These are phyloP conservation scores for Globisporangium nunn DNA, from an alignment of 352 stramenopile species.

Conservation along the genomic window DNA sequence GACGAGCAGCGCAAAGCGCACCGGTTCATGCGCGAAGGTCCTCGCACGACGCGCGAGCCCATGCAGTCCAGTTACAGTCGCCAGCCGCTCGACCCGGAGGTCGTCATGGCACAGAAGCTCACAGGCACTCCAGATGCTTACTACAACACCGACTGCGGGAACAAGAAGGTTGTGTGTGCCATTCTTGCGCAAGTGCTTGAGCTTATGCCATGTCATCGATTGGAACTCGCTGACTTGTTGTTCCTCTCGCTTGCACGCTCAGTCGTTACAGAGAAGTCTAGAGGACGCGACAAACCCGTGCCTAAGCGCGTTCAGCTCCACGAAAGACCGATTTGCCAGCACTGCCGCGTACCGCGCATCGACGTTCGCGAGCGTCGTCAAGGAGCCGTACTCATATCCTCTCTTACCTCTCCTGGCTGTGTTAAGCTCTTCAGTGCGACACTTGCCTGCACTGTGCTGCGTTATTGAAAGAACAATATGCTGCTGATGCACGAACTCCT, in stretches of 20 bases:
- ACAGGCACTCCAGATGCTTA: conserved; percentile 44
- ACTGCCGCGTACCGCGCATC: conserved; percentile 56
- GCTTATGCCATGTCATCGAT: no score
- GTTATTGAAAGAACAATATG: not conserved
- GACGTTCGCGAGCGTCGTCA: conserved; percentile 64
- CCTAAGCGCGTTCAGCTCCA: conserved; percentile 46
- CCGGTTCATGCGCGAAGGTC: conserved; percentile 37
- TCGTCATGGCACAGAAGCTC: conserved; percentile 29
- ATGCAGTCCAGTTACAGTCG: conserved; percentile 10
- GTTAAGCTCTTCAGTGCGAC: no score
- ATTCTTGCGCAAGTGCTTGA: not conserved
- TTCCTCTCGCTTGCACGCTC: not conserved
- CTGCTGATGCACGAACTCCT: not conserved
- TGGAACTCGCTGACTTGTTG: no score
- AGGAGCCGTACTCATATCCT: conserved; percentile 47
- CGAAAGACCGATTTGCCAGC: conserved; percentile 60
- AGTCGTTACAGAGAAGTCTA: conserved; percentile 41
- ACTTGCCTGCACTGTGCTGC: no score
- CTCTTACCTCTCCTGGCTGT: no score
- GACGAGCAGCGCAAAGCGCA: conserved; percentile 53
- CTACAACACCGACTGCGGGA: conserved; percentile 59
- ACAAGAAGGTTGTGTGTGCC: conserved; percentile 30
- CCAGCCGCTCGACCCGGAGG: conserved; percentile 43
- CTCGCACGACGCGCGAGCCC: conserved; percentile 23
- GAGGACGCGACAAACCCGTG: conserved; percentile 45